A percentile compares a stretch with the other conserved stretches of the same genome.
Evolutionary conservation across 805 yeast species (phyloP).

Genomic region (Metschnikowia borealis): DNA sequence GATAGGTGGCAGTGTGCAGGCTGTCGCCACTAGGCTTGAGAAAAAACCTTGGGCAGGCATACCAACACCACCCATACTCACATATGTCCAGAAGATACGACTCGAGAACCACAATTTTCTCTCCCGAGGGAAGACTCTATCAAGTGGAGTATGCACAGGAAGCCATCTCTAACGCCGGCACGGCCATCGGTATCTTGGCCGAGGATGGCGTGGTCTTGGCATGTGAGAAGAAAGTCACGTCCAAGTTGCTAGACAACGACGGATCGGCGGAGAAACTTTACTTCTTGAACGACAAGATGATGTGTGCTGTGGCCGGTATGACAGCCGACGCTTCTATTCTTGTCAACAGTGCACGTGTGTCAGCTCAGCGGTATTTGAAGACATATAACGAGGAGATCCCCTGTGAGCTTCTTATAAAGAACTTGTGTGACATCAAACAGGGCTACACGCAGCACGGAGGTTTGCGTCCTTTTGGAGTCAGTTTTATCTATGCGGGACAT

Average conservation of each 20-base stretch:
- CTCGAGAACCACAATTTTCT: slow-evolving; percentile 95
- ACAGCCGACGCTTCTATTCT: slow-evolving; percentile 94
- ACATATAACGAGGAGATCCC: slow-evolving; percentile 91
- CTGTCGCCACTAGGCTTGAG: slow-evolving; percentile 10
- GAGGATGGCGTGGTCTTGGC: slow-evolving; percentile 90
- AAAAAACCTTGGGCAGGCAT: background rate
- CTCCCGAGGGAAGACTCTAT: slow-evolving; percentile 97
- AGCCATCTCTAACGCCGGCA: slow-evolving; percentile 79
- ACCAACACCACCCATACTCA: background rate
- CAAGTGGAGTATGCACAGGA: slow-evolving; percentile 97
- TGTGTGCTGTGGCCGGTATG: slow-evolving; percentile 97
- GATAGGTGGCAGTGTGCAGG: background rate
- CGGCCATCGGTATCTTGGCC: slow-evolving; percentile 74
- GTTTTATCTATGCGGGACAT: slow-evolving; percentile 92
- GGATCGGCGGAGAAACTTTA: slow-evolving; percentile 91
- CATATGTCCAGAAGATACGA: slow-evolving; percentile 96
- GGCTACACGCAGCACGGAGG: slow-evolving; percentile 99
- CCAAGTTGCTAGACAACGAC: slow-evolving; percentile 90
- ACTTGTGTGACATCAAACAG: slow-evolving; percentile 89
- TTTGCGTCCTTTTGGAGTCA: slow-evolving; percentile 95
- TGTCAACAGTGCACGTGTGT: slow-evolving; percentile 78
- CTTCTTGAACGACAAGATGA: slow-evolving; percentile 69
- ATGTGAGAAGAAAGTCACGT: slow-evolving; percentile 93
- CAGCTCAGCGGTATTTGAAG: slow-evolving; percentile 81
- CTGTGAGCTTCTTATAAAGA: slow-evolving; percentile 83